Evolutionary conservation across 176 grass and related monocot species (phyloP).

Genomic region (Typha latifolia): DNA sequence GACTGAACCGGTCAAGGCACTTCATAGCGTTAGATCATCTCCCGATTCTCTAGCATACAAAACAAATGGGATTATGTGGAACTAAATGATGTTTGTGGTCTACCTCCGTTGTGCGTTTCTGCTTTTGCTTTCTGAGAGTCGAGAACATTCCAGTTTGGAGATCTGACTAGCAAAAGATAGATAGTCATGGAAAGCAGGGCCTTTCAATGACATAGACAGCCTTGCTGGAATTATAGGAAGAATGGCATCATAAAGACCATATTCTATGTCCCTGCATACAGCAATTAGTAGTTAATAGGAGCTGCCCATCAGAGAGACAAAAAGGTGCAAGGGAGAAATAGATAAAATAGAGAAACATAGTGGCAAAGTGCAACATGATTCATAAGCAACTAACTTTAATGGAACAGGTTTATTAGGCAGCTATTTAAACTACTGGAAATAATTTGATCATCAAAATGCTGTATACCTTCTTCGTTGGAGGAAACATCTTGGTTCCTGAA

Average conservation of each 20-base stretch:
- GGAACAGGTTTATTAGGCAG: too few species aligned
- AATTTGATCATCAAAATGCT: constrained; percentile 2
- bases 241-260: constrained; percentile 39
- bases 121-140: constrained; percentile 38
- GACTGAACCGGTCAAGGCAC: too few species aligned
- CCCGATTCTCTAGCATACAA: not conserved
- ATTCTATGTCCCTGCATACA: constrained; percentile 46
- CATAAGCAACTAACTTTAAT: not conserved
- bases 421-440: not conserved
- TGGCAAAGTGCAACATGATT: not conserved
- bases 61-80: constrained; percentile 1
- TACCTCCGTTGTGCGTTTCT: constrained; percentile 51
- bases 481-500: constrained; percentile 38
- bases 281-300: constrained; percentile 4
- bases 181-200: constrained; percentile 74
- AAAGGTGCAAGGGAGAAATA: not conserved
- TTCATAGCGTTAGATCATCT: not conserved
- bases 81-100: not conserved
- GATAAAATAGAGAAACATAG: not conserved
- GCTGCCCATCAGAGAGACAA: not conserved
- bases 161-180: constrained; percentile 65
- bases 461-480: constrained; percentile 46
- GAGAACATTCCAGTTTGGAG: constrained; percentile 55
- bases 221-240: constrained; percentile 53
- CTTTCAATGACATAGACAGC: constrained; percentile 51